phyloP scores from a whole-genome alignment of 495 filamentous ascomycete species.

The Aspergillus nidulans region DNA sequence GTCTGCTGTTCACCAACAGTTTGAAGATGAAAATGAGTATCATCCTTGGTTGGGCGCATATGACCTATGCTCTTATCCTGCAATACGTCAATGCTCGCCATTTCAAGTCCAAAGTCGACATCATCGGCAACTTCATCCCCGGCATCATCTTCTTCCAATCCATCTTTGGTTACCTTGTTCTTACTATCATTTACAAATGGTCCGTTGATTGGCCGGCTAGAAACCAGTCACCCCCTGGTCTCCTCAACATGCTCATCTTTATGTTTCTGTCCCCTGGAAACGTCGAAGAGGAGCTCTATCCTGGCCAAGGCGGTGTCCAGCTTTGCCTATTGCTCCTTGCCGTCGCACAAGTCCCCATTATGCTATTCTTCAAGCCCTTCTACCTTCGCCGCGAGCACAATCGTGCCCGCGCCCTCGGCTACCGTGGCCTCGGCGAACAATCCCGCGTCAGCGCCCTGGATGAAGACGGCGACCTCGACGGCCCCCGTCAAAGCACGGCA shows the following conservation, averaged over 20 bases:
- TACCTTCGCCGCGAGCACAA: constrained; percentile 93
- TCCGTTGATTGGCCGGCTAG: constrained; percentile 75
- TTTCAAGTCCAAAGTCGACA: constrained; percentile 90
- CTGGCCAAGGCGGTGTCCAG: constrained; percentile 71
- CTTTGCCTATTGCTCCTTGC: constrained; percentile 77
- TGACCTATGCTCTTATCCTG: constrained; percentile 95
- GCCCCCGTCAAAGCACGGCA: constrained; percentile 64
- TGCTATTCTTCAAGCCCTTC: constrained; percentile 93
- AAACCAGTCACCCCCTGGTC: constrained; percentile 65
- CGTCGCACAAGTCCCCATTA: constrained; percentile 76
- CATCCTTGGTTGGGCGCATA: constrained; percentile 84
- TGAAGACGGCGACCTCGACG: constrained; percentile 63
- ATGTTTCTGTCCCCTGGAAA: constrained; percentile 92
- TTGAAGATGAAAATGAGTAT: constrained; percentile 99
- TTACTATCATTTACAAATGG: constrained; percentile 97
- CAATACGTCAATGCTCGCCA: constrained; percentile 90
- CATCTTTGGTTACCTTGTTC: constrained; percentile 95
- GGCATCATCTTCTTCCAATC: constrained; percentile 99
- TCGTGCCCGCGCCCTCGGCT: constrained; percentile 77
- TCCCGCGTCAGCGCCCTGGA: constrained; percentile 81
- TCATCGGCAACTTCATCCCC: constrained; percentile 94
- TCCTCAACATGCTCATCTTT: constrained; percentile 99
- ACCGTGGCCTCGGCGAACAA: constrained; percentile 85
- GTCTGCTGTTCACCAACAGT: constrained; percentile 90
- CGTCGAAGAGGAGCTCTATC: constrained; percentile 69